Evolutionary conservation across 2,329 filamentous ascomycete species (phyloP).

Genomic region (Xylaria digitata): DNA sequence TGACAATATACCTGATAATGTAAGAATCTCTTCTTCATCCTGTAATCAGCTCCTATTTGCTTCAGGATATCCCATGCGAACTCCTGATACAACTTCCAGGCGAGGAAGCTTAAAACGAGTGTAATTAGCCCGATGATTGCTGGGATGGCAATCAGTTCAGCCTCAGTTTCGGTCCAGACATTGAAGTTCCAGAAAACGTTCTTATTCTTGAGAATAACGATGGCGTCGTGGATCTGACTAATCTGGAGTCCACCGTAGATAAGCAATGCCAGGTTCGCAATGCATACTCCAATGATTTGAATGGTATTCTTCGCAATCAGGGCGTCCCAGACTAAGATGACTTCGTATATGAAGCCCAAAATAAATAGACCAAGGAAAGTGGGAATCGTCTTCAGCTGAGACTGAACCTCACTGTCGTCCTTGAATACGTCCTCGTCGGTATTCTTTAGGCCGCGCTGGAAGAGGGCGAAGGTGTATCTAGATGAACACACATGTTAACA

Average conservation of each 20-base stretch:
- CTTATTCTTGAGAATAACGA: slow-evolving; percentile 62
- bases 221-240: slow-evolving; percentile 85
- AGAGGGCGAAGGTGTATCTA: slow-evolving; percentile 90
- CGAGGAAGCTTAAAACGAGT: slow-evolving; percentile 76
- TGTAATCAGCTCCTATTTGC: slow-evolving; percentile 95
- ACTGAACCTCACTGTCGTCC: slow-evolving; percentile 56
- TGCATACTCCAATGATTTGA: slow-evolving; percentile 93
- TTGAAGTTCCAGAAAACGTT: slow-evolving; percentile 58
- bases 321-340: slow-evolving; percentile 92
- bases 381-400: slow-evolving; percentile 79
- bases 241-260: slow-evolving; percentile 94
- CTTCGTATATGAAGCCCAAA: slow-evolving; percentile 93
- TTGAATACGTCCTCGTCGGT: slow-evolving; percentile 54
- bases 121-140: slow-evolving; percentile 83
- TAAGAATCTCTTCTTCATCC: slow-evolving; percentile 96
- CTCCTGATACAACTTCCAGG: slow-evolving; percentile 97
- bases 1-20: slow-evolving; percentile 82
- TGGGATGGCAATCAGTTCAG: slow-evolving; percentile 87
- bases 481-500: slow-evolving; percentile 32
- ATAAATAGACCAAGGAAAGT: slow-evolving; percentile 97
- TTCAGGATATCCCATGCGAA: slow-evolving; percentile 99
- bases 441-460: slow-evolving; percentile 71
- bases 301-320: slow-evolving; percentile 97
- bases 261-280: slow-evolving; percentile 91
- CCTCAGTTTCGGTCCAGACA: slow-evolving; percentile 77